Evolutionary conservation across 2,329 filamentous ascomycete genomes (phyloP).

Genomic region (Zymoseptoria passerinii): DNA sequence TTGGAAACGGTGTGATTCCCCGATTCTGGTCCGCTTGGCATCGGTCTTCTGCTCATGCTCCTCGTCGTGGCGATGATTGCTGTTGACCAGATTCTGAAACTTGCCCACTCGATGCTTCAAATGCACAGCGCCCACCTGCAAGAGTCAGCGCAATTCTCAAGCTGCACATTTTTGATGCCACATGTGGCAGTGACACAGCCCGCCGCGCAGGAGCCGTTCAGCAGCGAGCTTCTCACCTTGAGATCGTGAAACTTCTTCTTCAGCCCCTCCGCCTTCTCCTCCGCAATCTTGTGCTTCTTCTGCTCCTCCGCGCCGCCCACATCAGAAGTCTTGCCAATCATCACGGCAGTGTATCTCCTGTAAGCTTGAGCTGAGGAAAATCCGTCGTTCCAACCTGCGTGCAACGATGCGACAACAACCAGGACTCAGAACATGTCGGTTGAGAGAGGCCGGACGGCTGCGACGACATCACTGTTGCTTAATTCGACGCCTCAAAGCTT

Average conservation of each 20-base stretch:
- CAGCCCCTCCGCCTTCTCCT: conserved; percentile 11
- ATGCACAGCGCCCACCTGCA: conserved; percentile 47
- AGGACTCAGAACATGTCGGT: background rate
- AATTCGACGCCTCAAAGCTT: conserved; percentile 1
- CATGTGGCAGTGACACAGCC: background rate
- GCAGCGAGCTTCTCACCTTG: conserved; percentile 8
- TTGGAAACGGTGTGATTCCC: conserved; percentile 70
- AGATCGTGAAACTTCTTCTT: conserved; percentile 18
- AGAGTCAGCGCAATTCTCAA: background rate
- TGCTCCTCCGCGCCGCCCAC: conserved; percentile 15
- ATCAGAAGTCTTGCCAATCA: conserved; percentile 14
- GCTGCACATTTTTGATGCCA: background rate
- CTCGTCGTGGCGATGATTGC: conserved; percentile 87
- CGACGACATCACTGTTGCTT: background rate
- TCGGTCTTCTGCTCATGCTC: conserved; percentile 81
- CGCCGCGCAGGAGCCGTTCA: background rate
- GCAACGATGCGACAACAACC: background rate
- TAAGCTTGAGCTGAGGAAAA: background rate
- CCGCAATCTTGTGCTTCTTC: conserved; percentile 7
- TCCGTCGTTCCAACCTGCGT: background rate
- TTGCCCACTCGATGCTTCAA: conserved; percentile 57
- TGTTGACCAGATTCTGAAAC: conserved; percentile 63
- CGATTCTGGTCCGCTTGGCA: conserved; percentile 63
- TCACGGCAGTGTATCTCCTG: conserved; percentile 6
- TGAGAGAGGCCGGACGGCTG: background rate